Base-by-base conservation (phyloP, 2,329 filamentous ascomycete genomes). In the Botrytis porri region DNA sequence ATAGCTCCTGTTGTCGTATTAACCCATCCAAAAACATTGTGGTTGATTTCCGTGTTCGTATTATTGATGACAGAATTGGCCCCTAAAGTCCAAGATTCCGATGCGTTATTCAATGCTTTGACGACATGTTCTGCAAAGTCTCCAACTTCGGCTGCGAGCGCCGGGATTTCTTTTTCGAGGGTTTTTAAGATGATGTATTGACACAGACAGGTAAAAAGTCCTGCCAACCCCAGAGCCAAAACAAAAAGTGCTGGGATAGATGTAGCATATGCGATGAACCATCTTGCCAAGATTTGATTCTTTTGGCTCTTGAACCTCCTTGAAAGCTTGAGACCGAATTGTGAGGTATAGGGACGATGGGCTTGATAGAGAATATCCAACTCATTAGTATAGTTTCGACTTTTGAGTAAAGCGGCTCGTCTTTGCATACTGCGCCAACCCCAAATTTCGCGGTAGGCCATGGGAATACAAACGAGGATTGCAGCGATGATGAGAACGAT, bases 281-380 rank as follows among this genome's bases (percentile, higher is more conserved):
- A 93, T 20, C 81, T 77, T 14, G 72, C 69, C 60, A 97, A 86
- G 63, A 93, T 88, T 81, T 94, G 91, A 69, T 88, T 87, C 77
- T 87, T 79, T 82, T 83, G 83, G 82, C 88, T 82, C 70, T 87
- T 88, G 82, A 95, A 90, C 73, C 85, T 86, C 69, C 87, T 87
- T 10, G 92, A 89, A 32, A 93, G 77, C 82, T 88, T 91, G 80
- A 97, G 87, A 59, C 95, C 95, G 41, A 87, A 84, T 2, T 86
- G 86, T 1, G 93, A 89, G 1, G 94, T 93, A 77, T 91, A 89
- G 1, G 95, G 94, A 35, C 94, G 89, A 48, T 93, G 95, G 45
- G 92, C 90, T 77, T 98, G 92, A 83, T 98, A 97, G 60, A 97
- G 89, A 51, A 95, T 90, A 80, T 98, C 95, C 86, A 97, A 90